Evolutionary conservation across 2,329 filamentous ascomycete species (phyloP), one percentile per base, ranked within the genome.

Genomic region (Pseudopyricularia javanii): DNA sequence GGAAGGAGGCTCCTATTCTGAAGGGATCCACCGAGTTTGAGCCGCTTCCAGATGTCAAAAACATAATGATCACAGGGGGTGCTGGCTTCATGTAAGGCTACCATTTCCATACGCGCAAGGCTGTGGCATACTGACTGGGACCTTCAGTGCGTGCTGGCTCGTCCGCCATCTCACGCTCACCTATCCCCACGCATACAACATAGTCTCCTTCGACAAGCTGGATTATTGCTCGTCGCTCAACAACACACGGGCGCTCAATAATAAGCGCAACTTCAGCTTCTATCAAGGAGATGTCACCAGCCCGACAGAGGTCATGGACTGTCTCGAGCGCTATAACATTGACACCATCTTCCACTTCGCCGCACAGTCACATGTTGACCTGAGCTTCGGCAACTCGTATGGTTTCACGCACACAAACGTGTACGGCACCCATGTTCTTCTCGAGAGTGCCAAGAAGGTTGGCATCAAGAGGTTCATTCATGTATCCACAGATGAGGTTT

Each of bases 341-440:
- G 88, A 91, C 64, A 89, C 86, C 51, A 76, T 93, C 56, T 82
- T 91, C 66, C 87, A 91, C 66, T 90, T 93, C 61, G 88, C 88
- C 3, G 88, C 88, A n/a, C 85, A 90, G 68, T 88, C 85, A 7
- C 87, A 91, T 63, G 88, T 93, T 50, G 86, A 91, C 61, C 68
- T 89, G 60, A 88, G 84, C 63, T 93, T 93, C 61, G 85, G 85
- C 50, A 89, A 91, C 68, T 88, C 86, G 9, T 88, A 88, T 65
- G 78, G 81, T 52, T 91, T 91, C 68, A 91, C 86, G 0, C 82
- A 83, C 59, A 90, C 83, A 54, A 93, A 91, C 59, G 87, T 91
- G 14, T 85, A 87, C 58, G 88, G 87, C 47, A 91, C 88, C n/a
- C 86, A 91, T 65, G 85, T 89, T 35, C 74, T 91, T 54, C 72